These are phyloP conservation scores for Oryza officinalis DNA, from an alignment of 176 grass and related monocot species.

Conservation along the genomic window DNA sequence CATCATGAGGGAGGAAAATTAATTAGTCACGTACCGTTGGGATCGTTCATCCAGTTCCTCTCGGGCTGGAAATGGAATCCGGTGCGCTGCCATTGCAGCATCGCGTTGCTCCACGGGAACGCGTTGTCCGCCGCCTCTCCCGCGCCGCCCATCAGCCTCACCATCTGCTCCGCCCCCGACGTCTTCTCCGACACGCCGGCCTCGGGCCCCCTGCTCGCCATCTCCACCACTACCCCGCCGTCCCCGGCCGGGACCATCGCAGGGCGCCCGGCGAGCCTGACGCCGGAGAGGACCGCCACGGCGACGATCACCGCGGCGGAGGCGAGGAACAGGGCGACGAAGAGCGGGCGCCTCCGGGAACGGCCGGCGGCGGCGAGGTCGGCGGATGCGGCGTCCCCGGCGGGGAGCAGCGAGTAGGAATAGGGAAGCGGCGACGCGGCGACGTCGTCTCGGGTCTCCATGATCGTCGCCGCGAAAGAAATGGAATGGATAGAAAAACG, in stretches of 20 bases:
- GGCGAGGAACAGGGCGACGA: neutral
- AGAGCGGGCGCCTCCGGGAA: neutral
- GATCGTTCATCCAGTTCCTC: conserved; percentile 98
- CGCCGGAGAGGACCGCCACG: conserved; percentile 4
- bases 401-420: conserved; percentile 41
- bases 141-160: neutral
- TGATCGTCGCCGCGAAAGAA: neutral
- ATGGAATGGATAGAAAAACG: too few species aligned
- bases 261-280: neutral
- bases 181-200: conserved; percentile 86
- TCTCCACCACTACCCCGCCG: too few species aligned
- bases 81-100: conserved; percentile 92
- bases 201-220: conserved; percentile 36
- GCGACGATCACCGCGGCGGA: conserved; percentile 26
- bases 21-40: too few species aligned
- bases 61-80: conserved; percentile 91
- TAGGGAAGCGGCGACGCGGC: conserved; percentile 7
- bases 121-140: conserved; percentile 18
- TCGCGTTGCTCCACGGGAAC: conserved; percentile 79
- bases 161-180: neutral
- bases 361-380: neutral
- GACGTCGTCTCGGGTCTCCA: conserved; percentile 26
- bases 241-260: neutral
- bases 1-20: too few species aligned
- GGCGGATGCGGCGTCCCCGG: neutral